Percentiles rank a stretch among this genome's conserved stretches.
phyloP scores from a whole-genome alignment of 257 asterid genomes.

The Solanum arcanum region DNA sequence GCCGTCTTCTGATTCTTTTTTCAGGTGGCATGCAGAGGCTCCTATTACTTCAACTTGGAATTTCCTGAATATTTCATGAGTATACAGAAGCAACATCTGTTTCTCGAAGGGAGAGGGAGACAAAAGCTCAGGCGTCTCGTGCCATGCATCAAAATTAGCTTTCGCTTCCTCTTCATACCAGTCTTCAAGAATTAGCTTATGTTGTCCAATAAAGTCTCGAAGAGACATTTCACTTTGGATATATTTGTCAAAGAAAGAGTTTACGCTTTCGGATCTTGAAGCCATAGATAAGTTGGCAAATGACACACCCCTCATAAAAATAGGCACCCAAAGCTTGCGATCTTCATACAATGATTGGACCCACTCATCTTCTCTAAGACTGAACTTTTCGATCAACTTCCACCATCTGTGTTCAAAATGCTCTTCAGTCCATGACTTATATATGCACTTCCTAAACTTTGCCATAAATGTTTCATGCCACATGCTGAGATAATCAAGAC shows the following conservation, averaged over 20 bases:
- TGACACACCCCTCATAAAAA: slow-evolving; percentile 51
- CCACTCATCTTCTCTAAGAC: slow-evolving; percentile 67
- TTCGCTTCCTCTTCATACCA: slow-evolving; percentile 84
- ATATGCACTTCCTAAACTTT: slow-evolving; percentile 63
- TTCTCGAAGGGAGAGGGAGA: slow-evolving; percentile 95
- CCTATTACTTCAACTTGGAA: slow-evolving; percentile 84
- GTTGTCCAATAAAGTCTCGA: slow-evolving; percentile 48
- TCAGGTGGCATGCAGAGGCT: slow-evolving; percentile 91
- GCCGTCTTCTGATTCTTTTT: slow-evolving; percentile 58
- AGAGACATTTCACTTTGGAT: slow-evolving; percentile 50
- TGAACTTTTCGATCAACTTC: slow-evolving; percentile 64
- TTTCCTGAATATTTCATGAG: slow-evolving; percentile 75
- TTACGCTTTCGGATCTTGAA: slow-evolving; percentile 60
- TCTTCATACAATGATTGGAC: slow-evolving; percentile 53
- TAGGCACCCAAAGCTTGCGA: slow-evolving; percentile 79
- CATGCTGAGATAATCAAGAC: slow-evolving; percentile 49
- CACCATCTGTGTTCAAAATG: slow-evolving; percentile 78
- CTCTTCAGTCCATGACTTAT: slow-evolving; percentile 58
- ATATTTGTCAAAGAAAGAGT: slow-evolving; percentile 63
- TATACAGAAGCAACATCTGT: slow-evolving; percentile 61
- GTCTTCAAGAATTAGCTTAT: slow-evolving; percentile 55
- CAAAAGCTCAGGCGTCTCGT: slow-evolving; percentile 75
- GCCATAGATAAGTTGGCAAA: slow-evolving; percentile 59
- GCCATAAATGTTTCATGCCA: slow-evolving; percentile 61
- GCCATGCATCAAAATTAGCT: slow-evolving; percentile 92